Percentiles rank a stretch among this genome's conserved stretches.
Conservation (phyloP, 2,329 filamentous ascomycete genomes). For the Sordariomycetes sp. region DNA sequence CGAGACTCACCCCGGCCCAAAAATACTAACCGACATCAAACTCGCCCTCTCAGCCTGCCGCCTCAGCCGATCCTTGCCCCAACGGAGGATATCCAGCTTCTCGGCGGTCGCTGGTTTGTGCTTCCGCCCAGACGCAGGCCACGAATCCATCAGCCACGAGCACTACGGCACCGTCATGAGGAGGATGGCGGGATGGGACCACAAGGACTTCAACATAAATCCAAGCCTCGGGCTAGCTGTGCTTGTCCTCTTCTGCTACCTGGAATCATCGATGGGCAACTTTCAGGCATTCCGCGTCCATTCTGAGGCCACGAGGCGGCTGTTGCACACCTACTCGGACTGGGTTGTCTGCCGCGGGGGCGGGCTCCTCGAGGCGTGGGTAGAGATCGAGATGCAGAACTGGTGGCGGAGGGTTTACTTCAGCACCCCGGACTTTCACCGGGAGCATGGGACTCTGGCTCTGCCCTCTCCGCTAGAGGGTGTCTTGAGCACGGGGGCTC, state of each 20-base stretch:
- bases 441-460: not conserved
- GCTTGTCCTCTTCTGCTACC: slow-evolving; percentile 11
- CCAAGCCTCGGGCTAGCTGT: slow-evolving; percentile 7
- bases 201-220: slow-evolving; percentile 4
- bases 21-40: slow-evolving; percentile 2
- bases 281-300: slow-evolving; percentile 11
- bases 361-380: slow-evolving; percentile 9
- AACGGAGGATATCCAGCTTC: not conserved
- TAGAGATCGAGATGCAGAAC: slow-evolving; percentile 11
- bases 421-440: slow-evolving; percentile 9
- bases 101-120: not conserved
- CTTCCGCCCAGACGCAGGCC: slow-evolving; percentile 5
- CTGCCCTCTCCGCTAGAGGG: not conserved
- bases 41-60: slow-evolving; percentile 6
- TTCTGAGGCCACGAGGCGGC: slow-evolving; percentile 1
- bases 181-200: slow-evolving; percentile 7
- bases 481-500: not conserved
- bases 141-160: slow-evolving; percentile 7
- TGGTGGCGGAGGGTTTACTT: slow-evolving; percentile 14
- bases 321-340: slow-evolving; percentile 1
- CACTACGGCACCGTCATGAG: slow-evolving; percentile 7
- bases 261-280: slow-evolving; percentile 13
- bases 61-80: slow-evolving; percentile 5
- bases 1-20: not conserved
- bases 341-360: not conserved